Evolutionary conservation across 148 eudicot species (phyloP).

Genomic region (Rhododendron henanense): DNA sequence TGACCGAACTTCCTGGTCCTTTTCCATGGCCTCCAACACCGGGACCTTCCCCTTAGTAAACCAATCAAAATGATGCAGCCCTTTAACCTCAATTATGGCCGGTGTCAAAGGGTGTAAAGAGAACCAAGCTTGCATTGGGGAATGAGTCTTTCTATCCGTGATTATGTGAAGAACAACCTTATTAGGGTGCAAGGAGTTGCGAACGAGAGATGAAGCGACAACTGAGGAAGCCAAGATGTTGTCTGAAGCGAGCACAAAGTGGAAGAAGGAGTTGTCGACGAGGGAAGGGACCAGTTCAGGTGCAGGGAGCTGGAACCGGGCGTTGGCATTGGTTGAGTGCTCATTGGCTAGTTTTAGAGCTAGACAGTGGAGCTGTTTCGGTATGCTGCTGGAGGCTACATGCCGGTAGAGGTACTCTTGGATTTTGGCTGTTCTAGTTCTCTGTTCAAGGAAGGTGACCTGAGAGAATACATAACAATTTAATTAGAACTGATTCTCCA

Average conservation of each 20-base stretch:
- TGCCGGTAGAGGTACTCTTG: slow-evolving; percentile 90
- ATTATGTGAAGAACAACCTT: slow-evolving; percentile 77
- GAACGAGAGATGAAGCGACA: slow-evolving; percentile 72
- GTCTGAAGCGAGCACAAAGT: slow-evolving; percentile 82
- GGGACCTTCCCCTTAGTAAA: slow-evolving; percentile 88
- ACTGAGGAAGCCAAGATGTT: slow-evolving; percentile 82
- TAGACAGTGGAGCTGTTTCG: slow-evolving; percentile 82
- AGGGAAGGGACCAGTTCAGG: slow-evolving; percentile 75
- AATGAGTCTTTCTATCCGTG: slow-evolving; percentile 80
- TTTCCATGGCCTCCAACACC: slow-evolving; percentile 92
- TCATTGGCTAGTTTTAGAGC: slow-evolving; percentile 76
- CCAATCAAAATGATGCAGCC: slow-evolving; percentile 93
- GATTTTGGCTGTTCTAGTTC: slow-evolving; percentile 85
- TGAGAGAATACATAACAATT: slow-evolving; percentile 16
- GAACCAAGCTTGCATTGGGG: slow-evolving; percentile 98
- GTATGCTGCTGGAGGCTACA: slow-evolving; percentile 95
- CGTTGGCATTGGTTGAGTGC: slow-evolving; percentile 73
- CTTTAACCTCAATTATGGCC: slow-evolving; percentile 81
- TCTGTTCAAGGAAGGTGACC: slow-evolving; percentile 70
- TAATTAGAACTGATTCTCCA: neutral
- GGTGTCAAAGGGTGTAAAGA: slow-evolving; percentile 67
- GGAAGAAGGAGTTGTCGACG: slow-evolving; percentile 75
- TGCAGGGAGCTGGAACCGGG: slow-evolving; percentile 80
- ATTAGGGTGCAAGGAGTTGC: slow-evolving; percentile 59
- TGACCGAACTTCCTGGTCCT: slow-evolving; percentile 74